These are phyloP conservation scores for Aegilops bicornis DNA, from an alignment of 176 grass and related monocot genomes.

Conservation along the genomic window DNA sequence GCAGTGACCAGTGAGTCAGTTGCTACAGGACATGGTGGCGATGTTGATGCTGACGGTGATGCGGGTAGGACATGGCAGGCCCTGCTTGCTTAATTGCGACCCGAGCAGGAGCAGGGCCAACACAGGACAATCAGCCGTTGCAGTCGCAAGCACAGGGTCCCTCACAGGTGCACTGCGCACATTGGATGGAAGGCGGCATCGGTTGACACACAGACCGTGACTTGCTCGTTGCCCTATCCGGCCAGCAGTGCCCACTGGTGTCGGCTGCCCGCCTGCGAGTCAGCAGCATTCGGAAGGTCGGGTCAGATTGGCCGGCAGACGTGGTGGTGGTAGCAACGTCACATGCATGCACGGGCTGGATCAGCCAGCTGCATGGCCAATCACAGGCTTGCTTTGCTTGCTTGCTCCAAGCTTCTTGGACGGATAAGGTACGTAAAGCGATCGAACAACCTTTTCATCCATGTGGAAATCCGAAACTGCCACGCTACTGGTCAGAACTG, in stretches of 20 bases:
- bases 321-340: background rate
- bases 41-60: background rate
- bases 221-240: background rate
- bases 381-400: background rate
- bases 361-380: background rate
- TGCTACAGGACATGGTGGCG: background rate
- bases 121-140: background rate
- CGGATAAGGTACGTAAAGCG: slow-evolving; percentile 17
- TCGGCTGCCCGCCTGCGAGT: background rate
- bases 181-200: background rate
- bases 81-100: background rate
- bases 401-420: slow-evolving; percentile 33
- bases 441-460: background rate
- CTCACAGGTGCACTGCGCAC: background rate
- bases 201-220: background rate
- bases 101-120: background rate
- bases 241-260: background rate
- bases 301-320: background rate
- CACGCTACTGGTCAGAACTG: background rate
- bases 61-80: background rate
- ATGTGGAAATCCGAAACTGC: too few relatives aligned
- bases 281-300: background rate
- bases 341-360: background rate
- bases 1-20: background rate
- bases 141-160: background rate